Percentiles rank a stretch among this genome's conserved stretches.
These are phyloP conservation scores for Penicillium corylophilum DNA, from an alignment of 2,329 filamentous ascomycete species.

Conservation along the genomic window DNA sequence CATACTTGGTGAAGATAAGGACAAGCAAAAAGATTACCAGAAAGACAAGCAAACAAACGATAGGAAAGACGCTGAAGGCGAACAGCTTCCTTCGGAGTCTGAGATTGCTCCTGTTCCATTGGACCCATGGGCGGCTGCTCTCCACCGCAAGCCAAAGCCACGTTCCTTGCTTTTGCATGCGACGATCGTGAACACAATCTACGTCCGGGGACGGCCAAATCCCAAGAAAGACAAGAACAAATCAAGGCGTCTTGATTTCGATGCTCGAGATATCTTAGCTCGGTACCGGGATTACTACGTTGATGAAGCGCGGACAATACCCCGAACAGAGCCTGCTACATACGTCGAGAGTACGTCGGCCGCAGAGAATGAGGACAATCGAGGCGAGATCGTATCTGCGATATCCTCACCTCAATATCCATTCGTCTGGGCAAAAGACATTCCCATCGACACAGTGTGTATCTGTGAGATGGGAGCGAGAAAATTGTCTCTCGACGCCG, in stretches of 20 bases:
- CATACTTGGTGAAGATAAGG: constrained; percentile 32
- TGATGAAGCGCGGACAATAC: constrained; percentile 25
- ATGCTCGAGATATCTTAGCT: constrained; percentile 35
- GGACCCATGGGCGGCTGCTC: constrained; percentile 11
- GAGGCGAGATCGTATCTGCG: neutral
- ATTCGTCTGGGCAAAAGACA: constrained; percentile 67
- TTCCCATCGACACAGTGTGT: constrained; percentile 68
- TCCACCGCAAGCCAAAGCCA: constrained; percentile 18
- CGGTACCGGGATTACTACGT: constrained; percentile 37
- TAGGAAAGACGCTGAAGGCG: neutral
- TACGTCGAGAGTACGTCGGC: neutral
- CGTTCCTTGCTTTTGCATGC: constrained; percentile 74
- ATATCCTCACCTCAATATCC: constrained; percentile 15
- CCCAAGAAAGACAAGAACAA: constrained; percentile 8
- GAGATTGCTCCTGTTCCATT: neutral
- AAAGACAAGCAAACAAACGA: constrained; percentile 7
- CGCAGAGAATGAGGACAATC: neutral
- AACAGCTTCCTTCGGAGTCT: neutral
- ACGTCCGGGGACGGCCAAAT: constrained; percentile 46
- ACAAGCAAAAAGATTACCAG: constrained; percentile 1
- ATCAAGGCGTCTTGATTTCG: constrained; percentile 48
- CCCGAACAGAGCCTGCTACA: constrained; percentile 7
- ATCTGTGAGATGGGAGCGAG: constrained; percentile 89
- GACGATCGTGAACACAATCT: constrained; percentile 83
- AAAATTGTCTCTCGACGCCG: constrained; percentile 51